Evolutionary conservation across 176 grass and related monocot species (phyloP), one percentile per base, ranked within the genome.

Genomic region (Oryza meridionalis): DNA sequence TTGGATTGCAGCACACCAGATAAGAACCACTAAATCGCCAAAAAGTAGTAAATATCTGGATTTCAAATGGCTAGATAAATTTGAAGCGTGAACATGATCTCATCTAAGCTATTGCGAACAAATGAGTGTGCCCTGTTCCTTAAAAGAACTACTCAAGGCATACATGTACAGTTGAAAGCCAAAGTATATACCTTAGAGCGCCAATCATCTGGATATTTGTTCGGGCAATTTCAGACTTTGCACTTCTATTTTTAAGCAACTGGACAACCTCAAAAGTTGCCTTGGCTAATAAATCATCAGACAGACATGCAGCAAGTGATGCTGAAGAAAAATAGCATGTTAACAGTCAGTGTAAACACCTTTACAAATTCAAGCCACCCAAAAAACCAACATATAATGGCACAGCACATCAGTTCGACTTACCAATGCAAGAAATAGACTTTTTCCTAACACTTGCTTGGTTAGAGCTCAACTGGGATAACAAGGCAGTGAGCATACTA

Each of bases 191-290:
- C 96, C 96, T 99, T 84, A 99, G 81, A 88, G 96, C 90, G 58
- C 96, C 96, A 83, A 99, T 99, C 96, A 99, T 96, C 81, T 94
- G 96, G 78, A 99, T 99, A 83, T 96, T 99, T 81, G 96, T 96
- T 76, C 96, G 87, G 19, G 87, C 87, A 74, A 99, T 93, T 68
- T 99, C 96, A 72, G 93, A 89, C 59, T 94, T 99, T 55, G 73
- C 80, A 46, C 72, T 83, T 84, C 81, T 96, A 67, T 87, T 96
- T 86, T 94, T 94, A 45, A 96, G 92, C 76, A 96, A 86, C 13
- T 79, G 76, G 49, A 99, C 88, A 38, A 96, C 91, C 76, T 99
- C 89, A 33, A 38, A 86, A 80, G 93, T 96, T 10, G 91, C 93
- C 77, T 94, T 99, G 19, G 96, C 89, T 84, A 99, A 85, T 73